phyloP scores from a whole-genome alignment of 768 basidiomycete species.

The Leccinum broughii region DNA sequence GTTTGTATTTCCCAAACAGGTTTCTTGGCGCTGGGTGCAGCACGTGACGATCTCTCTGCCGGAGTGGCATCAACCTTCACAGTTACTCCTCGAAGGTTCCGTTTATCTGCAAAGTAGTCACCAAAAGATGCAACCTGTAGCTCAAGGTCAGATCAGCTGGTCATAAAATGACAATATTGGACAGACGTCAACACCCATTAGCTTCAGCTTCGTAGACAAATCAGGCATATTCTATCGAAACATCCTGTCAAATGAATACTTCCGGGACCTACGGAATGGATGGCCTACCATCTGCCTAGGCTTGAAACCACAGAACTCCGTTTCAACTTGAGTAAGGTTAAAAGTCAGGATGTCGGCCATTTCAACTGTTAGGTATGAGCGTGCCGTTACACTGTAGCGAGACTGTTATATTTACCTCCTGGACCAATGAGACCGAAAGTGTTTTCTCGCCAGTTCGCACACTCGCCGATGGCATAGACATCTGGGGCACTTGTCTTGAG shows the following conservation, averaged over 20 bases:
- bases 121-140: conserved; percentile 64
- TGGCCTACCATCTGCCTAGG: conserved; percentile 44
- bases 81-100: conserved; percentile 17
- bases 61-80: not conserved
- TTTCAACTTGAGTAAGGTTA: conserved; percentile 62
- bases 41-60: not conserved
- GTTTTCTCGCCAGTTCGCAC: conserved; percentile 65
- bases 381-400: not conserved
- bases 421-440: conserved; percentile 77
- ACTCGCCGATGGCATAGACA: conserved; percentile 77
- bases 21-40: not conserved
- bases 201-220: conserved; percentile 63
- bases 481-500: conserved; percentile 57
- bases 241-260: not conserved
- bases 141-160: not conserved
- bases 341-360: conserved; percentile 77
- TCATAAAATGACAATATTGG: not conserved
- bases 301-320: conserved; percentile 39
- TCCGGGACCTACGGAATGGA: not conserved
- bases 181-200: conserved; percentile 58
- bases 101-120: conserved; percentile 67
- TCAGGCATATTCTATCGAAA: conserved; percentile 54
- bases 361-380: conserved; percentile 45
- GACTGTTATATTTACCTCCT: conserved; percentile 42
- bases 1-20: conserved; percentile 13